A percentile compares a stretch with the other conserved stretches of the same genome.
Evolutionary conservation across 768 basidiomycete genomes (phyloP).

Genomic region (Rhizopogon vulgaris): DNA sequence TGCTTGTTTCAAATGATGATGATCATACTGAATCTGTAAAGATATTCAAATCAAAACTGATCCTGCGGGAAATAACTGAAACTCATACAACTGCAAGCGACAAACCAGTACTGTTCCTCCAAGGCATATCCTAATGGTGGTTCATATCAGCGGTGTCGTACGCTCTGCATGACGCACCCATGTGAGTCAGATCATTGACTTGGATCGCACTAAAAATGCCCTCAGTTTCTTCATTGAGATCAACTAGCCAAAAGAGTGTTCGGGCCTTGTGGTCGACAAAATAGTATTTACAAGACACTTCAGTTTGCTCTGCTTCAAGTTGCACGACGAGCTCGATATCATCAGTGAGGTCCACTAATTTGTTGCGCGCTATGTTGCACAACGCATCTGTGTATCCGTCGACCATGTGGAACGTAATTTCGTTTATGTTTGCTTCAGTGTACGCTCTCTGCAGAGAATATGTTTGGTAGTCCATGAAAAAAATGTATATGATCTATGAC

Average conservation of each 20-base stretch:
- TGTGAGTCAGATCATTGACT: slow-evolving; percentile 29
- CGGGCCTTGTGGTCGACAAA: slow-evolving; percentile 37
- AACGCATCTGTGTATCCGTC: background rate
- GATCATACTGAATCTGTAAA: background rate
- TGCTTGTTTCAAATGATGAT: background rate
- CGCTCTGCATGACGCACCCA: slow-evolving; percentile 27
- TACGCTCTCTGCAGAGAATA: background rate
- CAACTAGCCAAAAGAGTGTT: slow-evolving; percentile 43
- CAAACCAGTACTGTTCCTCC: slow-evolving; percentile 16
- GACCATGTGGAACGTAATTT: background rate
- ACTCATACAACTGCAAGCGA: background rate
- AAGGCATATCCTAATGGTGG: background rate
- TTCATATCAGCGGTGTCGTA: background rate
- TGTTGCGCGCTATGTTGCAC: background rate
- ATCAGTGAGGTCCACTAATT: background rate
- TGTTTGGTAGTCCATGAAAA: background rate
- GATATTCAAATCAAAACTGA: background rate
- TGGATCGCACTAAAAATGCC: slow-evolving; percentile 28
- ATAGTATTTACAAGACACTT: slow-evolving; percentile 29
- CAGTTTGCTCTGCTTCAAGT: background rate
- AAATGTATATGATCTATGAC: background rate
- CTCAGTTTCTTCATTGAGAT: slow-evolving; percentile 19
- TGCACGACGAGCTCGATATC: background rate
- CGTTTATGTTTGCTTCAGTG: background rate
- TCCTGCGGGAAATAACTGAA: background rate